These are phyloP conservation scores for Fusarium chlamydosporum DNA, from an alignment of 2,329 filamentous ascomycete genomes.

Conservation along the genomic window DNA sequence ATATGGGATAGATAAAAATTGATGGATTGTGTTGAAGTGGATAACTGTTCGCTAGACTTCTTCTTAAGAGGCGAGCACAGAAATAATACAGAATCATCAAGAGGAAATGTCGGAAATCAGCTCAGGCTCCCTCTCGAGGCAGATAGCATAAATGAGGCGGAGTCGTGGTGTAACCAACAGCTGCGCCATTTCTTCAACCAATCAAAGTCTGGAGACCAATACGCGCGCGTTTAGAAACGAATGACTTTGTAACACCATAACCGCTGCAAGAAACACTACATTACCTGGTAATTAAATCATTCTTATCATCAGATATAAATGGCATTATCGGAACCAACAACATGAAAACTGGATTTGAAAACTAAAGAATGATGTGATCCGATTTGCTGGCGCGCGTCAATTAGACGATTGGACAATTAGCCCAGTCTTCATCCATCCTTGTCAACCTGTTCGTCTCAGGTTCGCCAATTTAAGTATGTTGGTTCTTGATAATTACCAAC, in stretches of 20 bases:
- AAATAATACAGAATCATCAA: too few relatives aligned
- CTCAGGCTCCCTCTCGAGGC: too few relatives aligned
- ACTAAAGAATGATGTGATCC: not conserved
- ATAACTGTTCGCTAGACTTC: too few relatives aligned
- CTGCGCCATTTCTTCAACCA: not conserved
- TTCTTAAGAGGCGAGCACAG: too few relatives aligned
- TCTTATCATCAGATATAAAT: not conserved
- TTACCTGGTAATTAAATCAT: not conserved
- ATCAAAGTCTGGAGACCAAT: not conserved
- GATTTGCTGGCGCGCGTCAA: not conserved
- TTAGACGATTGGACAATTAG: not conserved
- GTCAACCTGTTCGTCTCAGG: conserved; percentile 6
- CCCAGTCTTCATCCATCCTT: not conserved
- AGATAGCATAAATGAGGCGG: not conserved
- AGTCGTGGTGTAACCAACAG: not conserved
- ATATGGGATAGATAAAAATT: too few relatives aligned
- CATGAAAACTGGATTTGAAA: too few relatives aligned
- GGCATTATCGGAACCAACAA: too few relatives aligned
- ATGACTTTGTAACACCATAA: not conserved
- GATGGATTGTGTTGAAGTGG: too few relatives aligned
- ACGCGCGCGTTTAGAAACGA: not conserved
- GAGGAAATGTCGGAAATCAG: too few relatives aligned
- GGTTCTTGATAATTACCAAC: conserved; percentile 4
- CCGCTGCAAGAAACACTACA: not conserved
- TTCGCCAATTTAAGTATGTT: conserved; percentile 8